Evolutionary conservation across 1,284 basidiomycete species (phyloP), one percentile per base, ranked within the genome.

Genomic region (Papiliotrema flavescens): DNA sequence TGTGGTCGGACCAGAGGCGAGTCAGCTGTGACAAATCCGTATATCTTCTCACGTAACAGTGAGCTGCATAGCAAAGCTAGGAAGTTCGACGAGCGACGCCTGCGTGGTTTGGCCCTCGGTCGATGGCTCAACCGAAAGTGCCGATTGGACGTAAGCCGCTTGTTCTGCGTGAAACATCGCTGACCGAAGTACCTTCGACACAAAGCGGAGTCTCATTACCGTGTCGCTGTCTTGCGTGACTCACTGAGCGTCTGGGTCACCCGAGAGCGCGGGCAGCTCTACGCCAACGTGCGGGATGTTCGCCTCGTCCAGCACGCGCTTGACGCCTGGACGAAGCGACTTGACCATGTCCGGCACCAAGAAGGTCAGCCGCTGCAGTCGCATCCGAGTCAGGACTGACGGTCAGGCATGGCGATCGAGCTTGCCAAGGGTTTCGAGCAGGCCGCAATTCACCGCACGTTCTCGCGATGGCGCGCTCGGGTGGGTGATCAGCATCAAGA

Each of bases 391-490:
- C 28, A 15, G 7, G 37, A 8, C 19, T 36, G 5, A 41, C 17
- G 41, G 7, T 36, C 35, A 35, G 37, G 43, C 24, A 13, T 37
- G 23, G 47, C n/a, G 19, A 35, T 24, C 13, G 5, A 24, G 15
- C 28, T 41, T 26, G 26, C 19, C 9, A 19, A 42, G 14, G 14
- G 5, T 7, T 50, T 35, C 20, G 22, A 22, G 24, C n/a, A 34
- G 9, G 36, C 17, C 40, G 34, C 40, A 14, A 35, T 61, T 1
- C 55, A 61, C 14, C 42, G 47, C 7, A 24, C 50, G 2, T 60
- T 71, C 40, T 59, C 53, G 5, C 56, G 58, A 1, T 73, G 71
- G 71, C 64, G 69, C 22, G 62, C 65, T n/a, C 34, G 39, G 5
- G 35, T 60, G 1, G 57, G 60, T 13, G 42, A 57, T 17, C 54